A percentile compares a stretch with the other conserved stretches of the same genome.
phyloP scores from a whole-genome alignment of 176 grass and related monocot species.

The Cymbopogon citratus region DNA sequence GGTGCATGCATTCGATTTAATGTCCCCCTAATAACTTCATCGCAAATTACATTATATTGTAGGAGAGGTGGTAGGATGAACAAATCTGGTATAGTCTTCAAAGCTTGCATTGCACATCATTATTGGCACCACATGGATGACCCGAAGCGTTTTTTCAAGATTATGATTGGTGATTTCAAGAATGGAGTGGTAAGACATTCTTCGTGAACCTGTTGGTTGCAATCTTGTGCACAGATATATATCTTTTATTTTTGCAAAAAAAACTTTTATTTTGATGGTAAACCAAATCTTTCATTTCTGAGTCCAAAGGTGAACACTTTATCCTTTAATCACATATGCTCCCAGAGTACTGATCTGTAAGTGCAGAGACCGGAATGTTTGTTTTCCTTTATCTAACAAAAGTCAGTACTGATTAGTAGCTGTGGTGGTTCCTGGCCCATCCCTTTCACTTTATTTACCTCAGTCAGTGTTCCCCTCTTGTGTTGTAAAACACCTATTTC shows the following conservation, averaged over 20 bases:
- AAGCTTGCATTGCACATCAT: constrained; percentile 2
- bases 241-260: neutral
- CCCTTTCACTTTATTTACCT: neutral
- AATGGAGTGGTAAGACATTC: constrained; percentile 27
- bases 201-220: neutral
- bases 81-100: neutral
- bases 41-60: neutral
- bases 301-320: neutral
- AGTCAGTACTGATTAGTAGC: neutral
- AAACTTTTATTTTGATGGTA: neutral
- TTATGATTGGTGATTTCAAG: constrained; percentile 30
- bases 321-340: neutral
- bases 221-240: neutral
- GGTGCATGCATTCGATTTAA: neutral
- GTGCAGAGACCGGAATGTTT: neutral
- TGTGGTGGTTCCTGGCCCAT: neutral
- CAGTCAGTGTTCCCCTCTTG: neutral
- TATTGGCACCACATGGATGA: constrained; percentile 23
- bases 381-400: neutral
- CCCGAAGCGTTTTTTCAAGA: constrained; percentile 25
- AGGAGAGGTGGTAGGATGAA: constrained; percentile 3
- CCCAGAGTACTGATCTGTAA: neutral
- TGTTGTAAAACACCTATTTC: neutral
- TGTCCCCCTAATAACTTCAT: neutral
- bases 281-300: neutral